A percentile compares a stretch with the other conserved stretches of the same genome.
Conservation (phyloP, 2,329 filamentous ascomycete species). For the Helminthosporium solani region DNA sequence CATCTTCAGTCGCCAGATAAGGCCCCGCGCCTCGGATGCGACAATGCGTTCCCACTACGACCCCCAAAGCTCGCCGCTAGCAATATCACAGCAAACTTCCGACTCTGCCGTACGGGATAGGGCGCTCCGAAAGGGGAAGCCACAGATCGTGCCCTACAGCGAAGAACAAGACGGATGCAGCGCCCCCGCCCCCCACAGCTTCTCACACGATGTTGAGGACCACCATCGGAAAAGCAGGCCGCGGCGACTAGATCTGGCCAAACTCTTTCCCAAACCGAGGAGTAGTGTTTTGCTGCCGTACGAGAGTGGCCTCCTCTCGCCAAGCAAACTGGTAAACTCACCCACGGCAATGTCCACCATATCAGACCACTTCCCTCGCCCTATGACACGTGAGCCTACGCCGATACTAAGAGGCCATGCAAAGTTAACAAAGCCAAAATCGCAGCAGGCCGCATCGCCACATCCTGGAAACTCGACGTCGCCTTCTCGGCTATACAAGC, state of each 20-base stretch:
- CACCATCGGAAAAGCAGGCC: conserved; percentile 37
- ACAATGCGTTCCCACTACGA: conserved; percentile 49
- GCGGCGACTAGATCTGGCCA: conserved; percentile 44
- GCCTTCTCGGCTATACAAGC: conserved; percentile 30
- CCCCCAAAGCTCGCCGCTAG: conserved; percentile 41
- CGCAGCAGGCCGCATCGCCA: conserved; percentile 16
- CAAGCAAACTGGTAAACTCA: conserved; percentile 43
- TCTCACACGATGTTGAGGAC: conserved; percentile 24
- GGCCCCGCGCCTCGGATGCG: conserved; percentile 38
- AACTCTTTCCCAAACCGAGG: conserved; percentile 44
- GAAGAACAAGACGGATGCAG: too few relatives aligned
- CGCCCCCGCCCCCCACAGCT: too few relatives aligned
- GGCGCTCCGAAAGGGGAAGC: conserved; percentile 43
- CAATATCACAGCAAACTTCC: conserved; percentile 49
- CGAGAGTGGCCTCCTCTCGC: conserved; percentile 35
- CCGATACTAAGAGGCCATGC: conserved; percentile 22
- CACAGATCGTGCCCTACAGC: conserved; percentile 17
- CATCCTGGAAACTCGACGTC: conserved; percentile 16
- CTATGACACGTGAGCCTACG: conserved; percentile 34
- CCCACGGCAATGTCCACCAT: conserved; percentile 42
- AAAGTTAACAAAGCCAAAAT: conserved; percentile 28
- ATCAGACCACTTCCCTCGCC: conserved; percentile 40
- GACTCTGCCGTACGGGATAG: conserved; percentile 47
- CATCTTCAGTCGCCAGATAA: conserved; percentile 28
- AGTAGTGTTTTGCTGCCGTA: conserved; percentile 17